Evolutionary conservation across 208 protist species (phyloP).

Genomic region (Trypanosoma caninum): DNA sequence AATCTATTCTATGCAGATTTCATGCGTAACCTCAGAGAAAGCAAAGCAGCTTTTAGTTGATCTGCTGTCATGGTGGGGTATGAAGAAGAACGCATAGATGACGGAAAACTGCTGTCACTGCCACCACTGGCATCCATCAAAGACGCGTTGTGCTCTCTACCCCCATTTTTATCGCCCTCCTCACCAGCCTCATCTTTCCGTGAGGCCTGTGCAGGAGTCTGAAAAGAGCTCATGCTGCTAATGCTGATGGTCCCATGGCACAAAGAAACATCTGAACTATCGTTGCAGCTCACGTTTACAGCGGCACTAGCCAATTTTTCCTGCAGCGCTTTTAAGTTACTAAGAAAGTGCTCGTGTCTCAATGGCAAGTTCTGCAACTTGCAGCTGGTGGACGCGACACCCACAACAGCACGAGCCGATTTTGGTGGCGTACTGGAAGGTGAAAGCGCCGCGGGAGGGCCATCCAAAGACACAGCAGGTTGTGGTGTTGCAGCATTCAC

Average conservation of each 20-base stretch:
- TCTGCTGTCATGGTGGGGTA: slow-evolving; percentile 67
- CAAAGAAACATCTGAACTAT: background rate
- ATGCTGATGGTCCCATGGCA: slow-evolving; percentile 15
- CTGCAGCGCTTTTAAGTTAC: slow-evolving; percentile 13
- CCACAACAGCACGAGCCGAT: background rate
- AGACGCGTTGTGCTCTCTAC: background rate
- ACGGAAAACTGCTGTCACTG: slow-evolving; percentile 12
- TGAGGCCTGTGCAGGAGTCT: background rate
- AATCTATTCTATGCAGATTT: slow-evolving; percentile 25
- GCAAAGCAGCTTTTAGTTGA: slow-evolving; percentile 60
- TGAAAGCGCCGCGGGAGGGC: background rate
- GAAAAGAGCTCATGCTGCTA: slow-evolving; percentile 19
- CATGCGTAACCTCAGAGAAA: slow-evolving; percentile 59
- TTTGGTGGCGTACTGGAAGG: background rate
- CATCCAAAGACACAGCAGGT: background rate
- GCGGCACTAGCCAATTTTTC: slow-evolving; percentile 11
- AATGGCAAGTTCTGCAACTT: background rate
- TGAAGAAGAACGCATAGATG: slow-evolving; percentile 9
- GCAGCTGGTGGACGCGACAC: background rate
- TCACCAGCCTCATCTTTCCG: background rate
- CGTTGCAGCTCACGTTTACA: background rate
- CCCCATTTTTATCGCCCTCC: background rate
- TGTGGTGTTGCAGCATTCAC: too few species aligned
- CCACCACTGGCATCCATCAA: slow-evolving; percentile 10
- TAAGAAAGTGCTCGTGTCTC: slow-evolving; percentile 23